Percentiles rank a stretch among this genome's conserved stretches.
Evolutionary conservation across 31 red algal species (phyloP).

Genomic region (Bonnemaisonia californica): DNA sequence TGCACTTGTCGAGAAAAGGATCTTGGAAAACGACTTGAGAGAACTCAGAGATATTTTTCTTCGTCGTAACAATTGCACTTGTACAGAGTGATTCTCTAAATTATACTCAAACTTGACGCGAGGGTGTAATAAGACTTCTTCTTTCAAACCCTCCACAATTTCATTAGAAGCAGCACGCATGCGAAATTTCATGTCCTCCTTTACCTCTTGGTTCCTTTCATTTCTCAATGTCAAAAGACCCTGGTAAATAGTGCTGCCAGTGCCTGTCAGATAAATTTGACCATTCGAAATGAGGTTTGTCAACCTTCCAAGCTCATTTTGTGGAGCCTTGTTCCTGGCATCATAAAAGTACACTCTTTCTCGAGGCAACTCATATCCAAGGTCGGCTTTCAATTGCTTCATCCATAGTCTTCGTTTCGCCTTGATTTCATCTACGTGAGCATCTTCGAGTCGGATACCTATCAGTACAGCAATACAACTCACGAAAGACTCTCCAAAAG

Average conservation of each 20-base stretch:
- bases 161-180: neutral
- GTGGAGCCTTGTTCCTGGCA: neutral
- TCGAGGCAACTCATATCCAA: neutral
- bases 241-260: constrained; percentile 1
- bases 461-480: neutral
- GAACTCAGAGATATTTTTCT: neutral
- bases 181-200: neutral
- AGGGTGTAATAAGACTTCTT: neutral
- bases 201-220: neutral
- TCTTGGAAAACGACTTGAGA: neutral
- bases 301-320: neutral
- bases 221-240: neutral
- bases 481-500: constrained; percentile 19
- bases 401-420: neutral
- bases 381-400: neutral
- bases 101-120: neutral
- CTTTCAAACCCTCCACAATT: neutral
- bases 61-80: neutral
- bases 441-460: neutral
- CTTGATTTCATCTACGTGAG: neutral
- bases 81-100: neutral
- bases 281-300: neutral
- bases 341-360: constrained; percentile 21
- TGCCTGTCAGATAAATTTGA: constrained; percentile 2
- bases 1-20: neutral